Base-by-base conservation (phyloP, 345 rosid species). In the Dimocarpus longan region DNA sequence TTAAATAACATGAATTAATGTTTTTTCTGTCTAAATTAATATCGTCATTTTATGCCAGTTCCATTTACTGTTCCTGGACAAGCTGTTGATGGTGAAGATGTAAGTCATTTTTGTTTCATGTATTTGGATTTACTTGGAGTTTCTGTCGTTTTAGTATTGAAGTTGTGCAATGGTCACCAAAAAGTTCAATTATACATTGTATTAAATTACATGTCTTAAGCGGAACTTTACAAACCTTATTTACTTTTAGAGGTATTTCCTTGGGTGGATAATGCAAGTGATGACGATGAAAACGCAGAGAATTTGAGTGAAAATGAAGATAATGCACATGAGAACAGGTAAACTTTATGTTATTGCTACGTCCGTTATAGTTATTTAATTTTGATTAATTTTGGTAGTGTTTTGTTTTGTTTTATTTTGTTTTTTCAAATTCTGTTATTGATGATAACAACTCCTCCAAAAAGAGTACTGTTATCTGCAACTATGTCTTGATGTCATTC, bases 11-110 rank as follows among this genome's bases (percentile, higher is more conserved):
- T 65, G 10, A 65, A 28, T 65, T 13, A 65, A 65, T 24, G 18
- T 0, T 24, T 64, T 65, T 8, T 37, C 15, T 19, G 12, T 67
- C 40, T 40, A 21, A 28, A 10, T 39, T 32, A 37, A 39, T 42
- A 67, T 40, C 6, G 3, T 37, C 44, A 40, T 67, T 67, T 66
- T 40, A 67, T 67, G 5, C 44, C 44, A 11, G 97, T 96, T 73
- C 99, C 99, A 50, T 76, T 92, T 84, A 91, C 90, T 71, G 91
- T 94, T 86, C 82, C 84, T 1, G 95, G 93, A 46, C 82, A 89
- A 83, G 78, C 64, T 24, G 76, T 90, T 81, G 85, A 80, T 42
- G 99, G 93, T 80, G 97, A n/a, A 66, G 94, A 89, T 85, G 98
- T 90, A 52, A 84, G 93, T 76, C 2, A 42, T 74, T 59, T 46